Conservation (phyloP, 2,329 filamentous ascomycete species). For the Dryadomyces quercivorus region DNA sequence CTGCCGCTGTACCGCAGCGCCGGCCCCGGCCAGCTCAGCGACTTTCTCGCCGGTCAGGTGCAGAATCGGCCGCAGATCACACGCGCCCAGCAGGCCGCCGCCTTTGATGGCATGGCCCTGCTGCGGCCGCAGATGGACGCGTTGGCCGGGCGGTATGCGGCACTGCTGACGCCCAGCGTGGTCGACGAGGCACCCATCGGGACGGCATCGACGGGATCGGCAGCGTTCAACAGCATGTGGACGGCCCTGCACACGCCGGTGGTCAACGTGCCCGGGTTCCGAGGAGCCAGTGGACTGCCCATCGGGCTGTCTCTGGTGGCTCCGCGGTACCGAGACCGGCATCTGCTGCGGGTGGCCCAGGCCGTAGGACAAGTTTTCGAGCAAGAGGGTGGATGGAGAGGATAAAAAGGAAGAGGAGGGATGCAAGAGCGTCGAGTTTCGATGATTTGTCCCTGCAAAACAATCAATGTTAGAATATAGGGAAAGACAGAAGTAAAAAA, state of each 20-base stretch:
- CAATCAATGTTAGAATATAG: too few relatives aligned
- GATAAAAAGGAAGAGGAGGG: neutral
- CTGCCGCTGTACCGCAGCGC: constrained; percentile 37
- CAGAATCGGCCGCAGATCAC: constrained; percentile 32
- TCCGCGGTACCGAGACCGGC: constrained; percentile 30
- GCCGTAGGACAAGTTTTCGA: neutral
- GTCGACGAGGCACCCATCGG: constrained; percentile 36
- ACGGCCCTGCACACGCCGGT: constrained; percentile 48
- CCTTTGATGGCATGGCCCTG: constrained; percentile 41
- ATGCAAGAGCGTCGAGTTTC: too few relatives aligned
- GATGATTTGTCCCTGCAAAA: too few relatives aligned
- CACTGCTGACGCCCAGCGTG: constrained; percentile 45
- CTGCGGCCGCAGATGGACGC: constrained; percentile 42
- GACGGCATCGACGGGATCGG: neutral
- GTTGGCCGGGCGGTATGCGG: constrained; percentile 37
- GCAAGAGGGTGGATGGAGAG: neutral
- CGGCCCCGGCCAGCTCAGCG: constrained; percentile 30
- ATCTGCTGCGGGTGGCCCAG: constrained; percentile 22
- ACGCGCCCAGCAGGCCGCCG: constrained; percentile 34
- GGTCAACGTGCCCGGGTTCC: constrained; percentile 52
- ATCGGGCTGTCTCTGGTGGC: constrained; percentile 43
- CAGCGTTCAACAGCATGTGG: constrained; percentile 34
- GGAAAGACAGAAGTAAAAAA: too few relatives aligned
- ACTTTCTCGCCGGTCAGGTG: constrained; percentile 34
- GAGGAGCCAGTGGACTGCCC: constrained; percentile 42